A percentile compares a stretch with the other conserved stretches of the same genome.
Conservation (phyloP, 83 land plant species). For the Picea mariana region DNA sequence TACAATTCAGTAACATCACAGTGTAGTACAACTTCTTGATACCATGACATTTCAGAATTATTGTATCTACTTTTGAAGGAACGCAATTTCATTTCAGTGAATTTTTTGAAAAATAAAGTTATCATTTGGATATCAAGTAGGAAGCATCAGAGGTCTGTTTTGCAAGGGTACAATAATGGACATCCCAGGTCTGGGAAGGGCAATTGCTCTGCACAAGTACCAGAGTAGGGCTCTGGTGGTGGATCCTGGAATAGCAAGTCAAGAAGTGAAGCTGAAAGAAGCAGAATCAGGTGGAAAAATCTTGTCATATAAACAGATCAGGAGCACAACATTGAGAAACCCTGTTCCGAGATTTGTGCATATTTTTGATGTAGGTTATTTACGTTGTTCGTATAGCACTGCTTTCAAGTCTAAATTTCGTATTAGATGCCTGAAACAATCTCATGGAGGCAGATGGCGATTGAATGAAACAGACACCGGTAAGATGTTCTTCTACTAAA, state of each 20-base stretch:
- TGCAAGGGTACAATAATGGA: not conserved
- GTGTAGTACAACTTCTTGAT: not conserved
- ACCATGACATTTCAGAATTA: not conserved
- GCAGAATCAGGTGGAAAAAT: not conserved
- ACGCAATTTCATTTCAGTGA: not conserved
- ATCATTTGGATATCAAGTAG: not conserved
- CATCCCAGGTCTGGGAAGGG: not conserved
- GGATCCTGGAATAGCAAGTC: not conserved
- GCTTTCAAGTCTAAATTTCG: not conserved
- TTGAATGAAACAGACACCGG: not conserved
- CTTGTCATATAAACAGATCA: not conserved
- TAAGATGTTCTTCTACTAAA: not conserved
- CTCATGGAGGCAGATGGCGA: not conserved
- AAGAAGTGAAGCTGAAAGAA: not conserved
- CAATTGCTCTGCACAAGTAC: not conserved
- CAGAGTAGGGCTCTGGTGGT: not conserved
- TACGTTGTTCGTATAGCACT: not conserved
- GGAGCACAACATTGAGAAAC: constrained; percentile 1
- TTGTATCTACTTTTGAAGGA: not conserved
- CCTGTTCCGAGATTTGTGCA: not conserved
- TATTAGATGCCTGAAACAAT: not conserved
- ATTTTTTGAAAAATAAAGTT: not conserved
- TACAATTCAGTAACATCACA: not conserved
- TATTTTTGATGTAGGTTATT: not conserved
- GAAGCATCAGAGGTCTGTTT: not conserved